Base-by-base conservation (phyloP, 1,284 basidiomycete species). In the Pisolithus thermaeus region DNA sequence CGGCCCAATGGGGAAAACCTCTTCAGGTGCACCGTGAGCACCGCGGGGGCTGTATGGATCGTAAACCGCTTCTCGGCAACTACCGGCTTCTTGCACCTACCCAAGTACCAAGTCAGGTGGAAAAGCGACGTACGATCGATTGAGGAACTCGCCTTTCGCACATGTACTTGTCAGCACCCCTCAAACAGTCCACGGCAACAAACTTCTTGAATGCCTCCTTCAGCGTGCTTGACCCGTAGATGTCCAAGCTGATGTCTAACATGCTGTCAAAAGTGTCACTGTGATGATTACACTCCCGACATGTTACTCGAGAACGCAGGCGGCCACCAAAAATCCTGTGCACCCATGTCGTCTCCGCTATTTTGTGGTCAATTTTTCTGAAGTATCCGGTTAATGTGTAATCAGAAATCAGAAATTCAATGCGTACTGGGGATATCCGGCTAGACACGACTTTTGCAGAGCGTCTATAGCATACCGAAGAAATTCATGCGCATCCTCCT, bases 401-500 rank as follows among this genome's bases (percentile, higher is more conserved):
- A 47, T 16, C 37, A n/a, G 51, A 11, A 46, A 25, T 25, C 47
- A 50, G 46, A 43, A 16, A 43, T 14, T 41, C 23, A 49, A 43
- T 47, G 76, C 82, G 60, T 65, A 92, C 88, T 84, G 81, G 52
- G 87, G 75, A 48, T 81, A 70, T 22, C 84, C 87, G 42, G 80
- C 79, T 49, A 96, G 73, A 65, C 89, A 92, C 8, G 88, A 83
- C 62, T 87, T 90, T 69, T 97, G 95, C 50, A 97, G 70, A 25
- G 88, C 88, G 62, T 99, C 97, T 36, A 98, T 84, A 23, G 90
- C 84, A 69, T 97, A 97, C 28, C 97, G 86, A 49, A 99, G 81
- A 64, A 99, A 99, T 70, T 99, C 97, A 69, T 99, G 97, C 3
- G 96, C 87, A 68, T 99, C 97, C 68, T 99, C 97, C 70, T 99